A percentile compares a stretch with the other conserved stretches of the same genome.
These are phyloP conservation scores for Megacollybia marginata DNA, from an alignment of 768 basidiomycete genomes.

Conservation along the genomic window DNA sequence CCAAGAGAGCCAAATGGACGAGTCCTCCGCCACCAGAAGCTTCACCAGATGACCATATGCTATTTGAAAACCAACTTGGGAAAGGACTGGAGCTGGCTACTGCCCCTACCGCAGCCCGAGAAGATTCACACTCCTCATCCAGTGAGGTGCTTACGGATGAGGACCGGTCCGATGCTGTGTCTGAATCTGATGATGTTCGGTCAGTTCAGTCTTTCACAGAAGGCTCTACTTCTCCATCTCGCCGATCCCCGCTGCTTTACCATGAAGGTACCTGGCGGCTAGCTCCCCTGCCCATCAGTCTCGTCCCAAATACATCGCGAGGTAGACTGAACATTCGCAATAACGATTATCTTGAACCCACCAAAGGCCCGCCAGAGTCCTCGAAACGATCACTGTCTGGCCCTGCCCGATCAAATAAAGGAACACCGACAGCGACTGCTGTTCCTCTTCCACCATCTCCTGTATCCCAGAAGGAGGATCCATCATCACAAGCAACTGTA, in stretches of 20 bases:
- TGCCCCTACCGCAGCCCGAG: conserved; percentile 51
- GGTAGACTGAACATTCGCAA: conserved; percentile 1
- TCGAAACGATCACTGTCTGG: conserved; percentile 38
- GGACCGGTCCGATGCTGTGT: conserved; percentile 53
- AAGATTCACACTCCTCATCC: conserved; percentile 54
- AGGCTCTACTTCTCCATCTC: conserved; percentile 24
- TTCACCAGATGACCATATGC: conserved; percentile 51
- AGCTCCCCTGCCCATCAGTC: conserved; percentile 11
- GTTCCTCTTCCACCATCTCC: conserved; percentile 45
- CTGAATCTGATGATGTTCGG: conserved; percentile 56
- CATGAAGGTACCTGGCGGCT: conserved; percentile 20
- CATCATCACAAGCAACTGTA: conserved; percentile 50
- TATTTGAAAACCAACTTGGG: conserved; percentile 64
- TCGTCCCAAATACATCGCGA: conserved; percentile 4
- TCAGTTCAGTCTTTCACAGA: conserved; percentile 63
- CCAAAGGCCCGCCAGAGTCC: conserved; percentile 28
- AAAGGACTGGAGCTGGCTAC: conserved; percentile 65
- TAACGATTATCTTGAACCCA: conserved; percentile 14
- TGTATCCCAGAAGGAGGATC: conserved; percentile 23
- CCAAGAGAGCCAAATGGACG: conserved; percentile 75
- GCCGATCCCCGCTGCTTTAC: conserved; percentile 30
- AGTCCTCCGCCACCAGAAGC: conserved; percentile 79
- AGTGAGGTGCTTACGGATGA: conserved; percentile 66
- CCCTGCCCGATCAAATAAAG: conserved; percentile 31
- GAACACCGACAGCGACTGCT: conserved; percentile 26